Evolutionary conservation across 805 yeast species (phyloP), one percentile per base, ranked within the genome.

Genomic region (Cyberlindnera veronae): DNA sequence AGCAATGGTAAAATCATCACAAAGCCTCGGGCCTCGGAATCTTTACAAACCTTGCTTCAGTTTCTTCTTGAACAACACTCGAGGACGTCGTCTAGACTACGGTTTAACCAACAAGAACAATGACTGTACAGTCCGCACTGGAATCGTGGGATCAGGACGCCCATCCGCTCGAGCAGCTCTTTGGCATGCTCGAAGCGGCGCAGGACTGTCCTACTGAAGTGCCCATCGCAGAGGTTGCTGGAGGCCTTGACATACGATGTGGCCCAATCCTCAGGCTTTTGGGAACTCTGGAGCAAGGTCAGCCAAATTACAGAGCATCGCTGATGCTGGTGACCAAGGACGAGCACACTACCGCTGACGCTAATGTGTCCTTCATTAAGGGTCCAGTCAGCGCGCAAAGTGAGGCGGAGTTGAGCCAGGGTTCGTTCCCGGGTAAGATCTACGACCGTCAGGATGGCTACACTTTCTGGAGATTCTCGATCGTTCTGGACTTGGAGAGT

Each of bases 251-350:
- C 29, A 66, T 81, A 16, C 64, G 70, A 36, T 80, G 86, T 57
- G 98, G 98, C 2, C 98, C 98, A 0, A 66, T 81, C 22, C 62
- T 90, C 35, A 69, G 93, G 42, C 73, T 82, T 34, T 64, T 78
- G 43, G 89, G 83, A 6, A 76, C 83, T 34, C 63, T 69, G 32
- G 88, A 84, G 48, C 63, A 70, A 12, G 64, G 66, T 3, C 34
- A 64, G 7, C 49, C 58, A 20, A 66, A 74, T 31, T 90, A 88
- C 65, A 62, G 89, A 20, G 96, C 83, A 3, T 67, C 85, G 2
- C 66, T 87, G 17, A 49, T 87, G 60, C 57, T 90, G 20, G 89
- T 89, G 3, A 66, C 79, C 48, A 63, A 49, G 20, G 57, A 54
- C 31, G 51, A 44, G 11, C 16, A 18, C 63, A 64, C 60, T 33